Conservation (phyloP, 2,329 filamentous ascomycete species). For the Periconia sp. region DNA sequence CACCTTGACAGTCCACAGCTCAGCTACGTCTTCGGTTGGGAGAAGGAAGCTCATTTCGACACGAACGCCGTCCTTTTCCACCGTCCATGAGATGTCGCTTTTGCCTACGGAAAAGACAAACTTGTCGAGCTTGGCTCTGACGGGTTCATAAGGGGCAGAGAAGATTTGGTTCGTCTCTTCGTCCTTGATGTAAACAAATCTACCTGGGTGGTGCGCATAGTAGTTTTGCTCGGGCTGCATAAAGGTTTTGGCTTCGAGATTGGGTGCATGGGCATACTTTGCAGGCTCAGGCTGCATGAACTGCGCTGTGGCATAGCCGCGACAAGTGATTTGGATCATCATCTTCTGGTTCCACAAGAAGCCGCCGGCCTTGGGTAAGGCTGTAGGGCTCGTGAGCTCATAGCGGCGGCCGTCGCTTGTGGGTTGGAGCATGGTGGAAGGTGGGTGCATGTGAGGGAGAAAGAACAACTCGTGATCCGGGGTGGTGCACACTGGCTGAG, state of each 20-base stretch:
- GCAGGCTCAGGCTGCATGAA: slow-evolving; percentile 64
- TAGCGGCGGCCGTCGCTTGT: slow-evolving; percentile 56
- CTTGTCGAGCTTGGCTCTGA: slow-evolving; percentile 50
- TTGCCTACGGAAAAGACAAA: slow-evolving; percentile 60
- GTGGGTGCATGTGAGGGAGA: no score
- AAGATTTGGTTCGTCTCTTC: slow-evolving; percentile 55
- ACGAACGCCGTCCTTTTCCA: slow-evolving; percentile 54
- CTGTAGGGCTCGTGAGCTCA: slow-evolving; percentile 58
- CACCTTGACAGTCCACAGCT: slow-evolving; percentile 58
- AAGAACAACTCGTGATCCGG: no score
- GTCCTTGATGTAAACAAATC: slow-evolving; percentile 62
- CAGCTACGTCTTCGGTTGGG: slow-evolving; percentile 57
- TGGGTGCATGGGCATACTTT: slow-evolving; percentile 62
- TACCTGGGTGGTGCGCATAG: slow-evolving; percentile 60
- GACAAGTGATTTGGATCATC: slow-evolving; percentile 63
- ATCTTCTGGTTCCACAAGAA: slow-evolving; percentile 64
- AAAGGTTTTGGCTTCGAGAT: slow-evolving; percentile 60
- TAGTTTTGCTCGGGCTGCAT: slow-evolving; percentile 65
- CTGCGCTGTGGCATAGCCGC: slow-evolving; percentile 60
- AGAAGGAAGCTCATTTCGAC: slow-evolving; percentile 56
- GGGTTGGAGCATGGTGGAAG: slow-evolving; percentile 35
- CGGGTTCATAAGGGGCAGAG: slow-evolving; percentile 60
- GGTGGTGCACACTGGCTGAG: slow-evolving; percentile 18
- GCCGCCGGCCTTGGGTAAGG: slow-evolving; percentile 57
- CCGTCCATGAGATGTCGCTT: slow-evolving; percentile 57